Evolutionary conservation across 805 yeast genomes (phyloP), one percentile per base, ranked within the genome.

Genomic region (Candida berthetii): DNA sequence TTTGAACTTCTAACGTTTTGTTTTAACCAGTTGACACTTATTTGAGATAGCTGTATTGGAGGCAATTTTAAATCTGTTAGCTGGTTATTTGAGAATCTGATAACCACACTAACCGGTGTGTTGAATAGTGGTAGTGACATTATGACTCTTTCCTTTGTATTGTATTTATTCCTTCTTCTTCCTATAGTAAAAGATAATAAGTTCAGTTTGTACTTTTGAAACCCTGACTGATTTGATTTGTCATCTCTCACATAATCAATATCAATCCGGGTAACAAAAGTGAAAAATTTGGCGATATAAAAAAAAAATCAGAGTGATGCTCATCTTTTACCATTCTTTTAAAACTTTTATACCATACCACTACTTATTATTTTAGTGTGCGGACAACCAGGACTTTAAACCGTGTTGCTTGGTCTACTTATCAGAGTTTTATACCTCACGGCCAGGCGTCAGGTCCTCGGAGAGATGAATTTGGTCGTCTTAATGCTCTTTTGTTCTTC

Each of bases 301-400:
- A 11, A 27, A 27, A 22, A 22, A 9, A n/a, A 8, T 6, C 24
- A 22, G 24, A 22, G 24, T 8, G 24, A 22, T 22, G 24, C 24
- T 8, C 24, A 22, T 8, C 6, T 7, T 8, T 22, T 27, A 5
- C n/a, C n/a, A 27, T 10, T 10, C n/a, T 13, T 27, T 7, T 22
- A 22, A 27, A 11, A 27, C 5, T 11, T 31, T 31, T 31, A 13
- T 13, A 31, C 19, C 42, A 44, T 42, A 43, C 41, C 46, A 45
- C 42, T 47, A 47, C 54, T 57, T 56, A 62, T 62, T 45, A 36
- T 39, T 42, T 19, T 42, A 42, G 62, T 76, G 85, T 81, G 85
- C 82, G 85, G 82, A 76, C 73, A 77, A 75, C 85, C 81, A 74
- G 77, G 80, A 76, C 80, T 74, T 71, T 71, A 64, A 63, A 64